Percentiles rank a stretch among this genome's conserved stretches.
These are phyloP conservation scores for Xylariaceae sp. DNA, from an alignment of 2,329 filamentous ascomycete species.

Conservation along the genomic window DNA sequence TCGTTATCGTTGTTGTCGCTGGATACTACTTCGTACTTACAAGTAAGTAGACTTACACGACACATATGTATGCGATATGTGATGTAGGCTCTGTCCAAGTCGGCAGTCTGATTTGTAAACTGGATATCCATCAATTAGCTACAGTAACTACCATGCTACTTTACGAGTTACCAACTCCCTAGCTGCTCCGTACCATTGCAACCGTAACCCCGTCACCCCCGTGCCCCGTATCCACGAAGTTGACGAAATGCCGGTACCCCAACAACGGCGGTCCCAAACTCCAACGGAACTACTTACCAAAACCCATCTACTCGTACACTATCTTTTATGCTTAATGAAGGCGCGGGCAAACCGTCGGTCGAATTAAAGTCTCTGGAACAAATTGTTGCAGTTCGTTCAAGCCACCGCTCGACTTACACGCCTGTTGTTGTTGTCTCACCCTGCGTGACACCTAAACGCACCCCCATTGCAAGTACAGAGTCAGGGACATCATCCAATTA, in stretches of 20 bases:
- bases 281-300: neutral
- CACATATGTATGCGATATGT: neutral
- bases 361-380: conserved; percentile 26
- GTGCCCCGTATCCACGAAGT: neutral
- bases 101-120: neutral
- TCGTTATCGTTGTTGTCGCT: neutral
- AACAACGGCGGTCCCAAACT: conserved; percentile 21
- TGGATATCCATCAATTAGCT: neutral
- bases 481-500: conserved; percentile 8
- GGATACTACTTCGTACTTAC: neutral
- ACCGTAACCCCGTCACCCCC: neutral
- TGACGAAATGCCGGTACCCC: neutral
- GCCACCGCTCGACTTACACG: conserved; percentile 18
- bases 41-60: neutral
- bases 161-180: neutral
- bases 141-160: too few species aligned
- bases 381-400: conserved; percentile 19
- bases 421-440: conserved; percentile 6
- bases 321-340: conserved; percentile 22
- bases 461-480: neutral
- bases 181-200: neutral
- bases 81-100: too few species aligned
- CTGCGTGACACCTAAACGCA: conserved; percentile 1
- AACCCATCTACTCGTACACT: too few species aligned
- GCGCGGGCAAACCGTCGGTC: conserved; percentile 31